Base-by-base conservation (phyloP, 352 stramenopile species). In the Plasmopara viticola region DNA sequence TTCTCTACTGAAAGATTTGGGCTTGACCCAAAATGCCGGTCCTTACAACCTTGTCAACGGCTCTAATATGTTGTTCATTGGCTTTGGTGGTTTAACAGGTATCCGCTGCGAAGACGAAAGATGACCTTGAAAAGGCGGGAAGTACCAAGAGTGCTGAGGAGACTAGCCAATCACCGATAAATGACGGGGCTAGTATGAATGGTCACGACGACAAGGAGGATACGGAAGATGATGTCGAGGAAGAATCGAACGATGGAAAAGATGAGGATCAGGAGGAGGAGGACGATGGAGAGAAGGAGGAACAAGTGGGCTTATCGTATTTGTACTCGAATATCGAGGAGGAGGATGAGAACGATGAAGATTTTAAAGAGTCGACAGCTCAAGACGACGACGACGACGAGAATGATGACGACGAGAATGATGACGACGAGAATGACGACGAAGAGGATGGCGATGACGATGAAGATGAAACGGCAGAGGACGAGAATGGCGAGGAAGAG, bases 251-350 rank as follows among this genome's bases (percentile, higher is more conserved):
- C 6, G 60, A 64, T 13, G 64, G 64, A 5, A 63, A 77, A 20
- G 53, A 47, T 7, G 41, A 5, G 2, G 20, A 66, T 6, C 56
- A 55, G 5, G 58, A 56, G 4, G 60, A 55, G 5, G 58, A 56
- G 2, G 63, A 58, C 5, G 64, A 58, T 4, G 63, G 59, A 5
- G 67, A 59, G 6, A 35, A 65, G 20, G 62, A 67, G 14, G 71
- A 77, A 42, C 65, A 84, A 57, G 72, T 84, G 40, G 76, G 73
- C 48, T 58, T 87, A 46, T 72, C 73, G 20, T 84, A 81, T 45
- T 55, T 87, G 48, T 87, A 87, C 58, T 78, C 68, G 15, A 85
- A 74, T 55, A 78, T 87, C 58, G 74, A 85, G 35, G 66, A 69
- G 34, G 66, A 69, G 41, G 66, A 75, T 46, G 66, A 75, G 6